A percentile compares a stretch with the other conserved stretches of the same genome.
Evolutionary conservation across 495 filamentous ascomycete species (phyloP).

Genomic region (Talaromyces ruber): DNA sequence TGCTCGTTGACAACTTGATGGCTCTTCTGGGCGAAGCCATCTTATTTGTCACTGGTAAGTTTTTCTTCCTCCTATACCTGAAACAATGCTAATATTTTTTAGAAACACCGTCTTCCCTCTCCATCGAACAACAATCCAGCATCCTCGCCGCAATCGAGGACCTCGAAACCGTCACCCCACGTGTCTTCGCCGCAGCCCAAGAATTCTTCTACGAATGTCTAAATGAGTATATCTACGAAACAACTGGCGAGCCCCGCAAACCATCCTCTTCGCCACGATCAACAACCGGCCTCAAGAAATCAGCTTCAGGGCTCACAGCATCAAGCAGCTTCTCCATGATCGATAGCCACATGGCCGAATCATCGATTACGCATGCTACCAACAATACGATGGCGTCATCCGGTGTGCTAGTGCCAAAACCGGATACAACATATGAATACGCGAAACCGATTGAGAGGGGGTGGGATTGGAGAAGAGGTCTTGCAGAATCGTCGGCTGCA

Average conservation of each 20-base stretch:
- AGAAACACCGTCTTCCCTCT: constrained; percentile 30
- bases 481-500: constrained; percentile 48
- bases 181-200: constrained; percentile 61
- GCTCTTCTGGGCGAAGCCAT: constrained; percentile 75
- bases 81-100: constrained; percentile 3
- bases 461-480: constrained; percentile 77
- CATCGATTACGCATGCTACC: constrained; percentile 4
- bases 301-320: constrained; percentile 44
- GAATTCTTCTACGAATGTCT: constrained; percentile 54
- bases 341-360: constrained; percentile 61
- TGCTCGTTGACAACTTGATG: constrained; percentile 79
- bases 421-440: constrained; percentile 20
- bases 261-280: not conserved
- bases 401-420: constrained; percentile 41
- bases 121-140: constrained; percentile 58
- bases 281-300: constrained; percentile 47
- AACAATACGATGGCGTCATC: constrained; percentile 22
- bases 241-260: not conserved
- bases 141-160: constrained; percentile 78
- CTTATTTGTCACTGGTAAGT: constrained; percentile 59
- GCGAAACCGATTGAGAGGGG: constrained; percentile 39
- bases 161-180: constrained; percentile 61
- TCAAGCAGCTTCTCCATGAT: constrained; percentile 56
- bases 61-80: not conserved
- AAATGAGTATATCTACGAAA: constrained; percentile 30